Conservation (phyloP, 495 filamentous ascomycete species). For the Evernia prunastri region DNA sequence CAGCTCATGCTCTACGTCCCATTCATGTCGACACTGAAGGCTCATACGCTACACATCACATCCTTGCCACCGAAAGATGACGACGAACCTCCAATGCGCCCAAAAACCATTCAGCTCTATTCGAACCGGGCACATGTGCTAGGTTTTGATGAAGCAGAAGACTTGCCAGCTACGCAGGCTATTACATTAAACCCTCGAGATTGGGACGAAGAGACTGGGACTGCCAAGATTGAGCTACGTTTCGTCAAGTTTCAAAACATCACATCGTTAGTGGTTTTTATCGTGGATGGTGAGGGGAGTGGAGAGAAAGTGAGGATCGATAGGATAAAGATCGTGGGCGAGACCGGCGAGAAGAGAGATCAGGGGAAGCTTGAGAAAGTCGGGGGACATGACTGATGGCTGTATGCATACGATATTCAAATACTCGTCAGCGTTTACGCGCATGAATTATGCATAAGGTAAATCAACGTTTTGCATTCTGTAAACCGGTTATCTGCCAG, state of each 20-base stretch:
- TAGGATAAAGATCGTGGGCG: constrained; percentile 77
- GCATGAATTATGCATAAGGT: not conserved
- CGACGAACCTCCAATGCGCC: constrained; percentile 74
- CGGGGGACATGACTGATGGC: constrained; percentile 66
- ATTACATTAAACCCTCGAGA: constrained; percentile 65
- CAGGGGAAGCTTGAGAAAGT: constrained; percentile 96
- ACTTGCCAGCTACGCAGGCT: constrained; percentile 68
- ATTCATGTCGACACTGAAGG: constrained; percentile 81
- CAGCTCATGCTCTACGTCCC: constrained; percentile 92
- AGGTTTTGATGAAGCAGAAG: constrained; percentile 92
- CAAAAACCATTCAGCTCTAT: constrained; percentile 78
- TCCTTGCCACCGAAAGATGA: constrained; percentile 64
- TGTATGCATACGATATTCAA: constrained; percentile 23
- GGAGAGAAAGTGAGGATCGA: constrained; percentile 84
- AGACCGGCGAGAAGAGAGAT: constrained; percentile 85
- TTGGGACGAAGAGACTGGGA: constrained; percentile 81
- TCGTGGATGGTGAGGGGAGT: constrained; percentile 80
- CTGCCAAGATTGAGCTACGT: constrained; percentile 72
- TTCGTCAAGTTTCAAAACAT: constrained; percentile 98
- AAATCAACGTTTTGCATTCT: not conserved
- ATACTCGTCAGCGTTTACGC: constrained; percentile 2
- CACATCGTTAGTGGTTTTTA: constrained; percentile 76
- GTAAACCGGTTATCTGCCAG: not conserved
- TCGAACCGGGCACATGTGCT: constrained; percentile 80
- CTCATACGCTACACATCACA: constrained; percentile 86